A percentile compares a stretch with the other conserved stretches of the same genome.
Conservation (phyloP, 179 eudicot genomes). For the Spinacia oleracea region DNA sequence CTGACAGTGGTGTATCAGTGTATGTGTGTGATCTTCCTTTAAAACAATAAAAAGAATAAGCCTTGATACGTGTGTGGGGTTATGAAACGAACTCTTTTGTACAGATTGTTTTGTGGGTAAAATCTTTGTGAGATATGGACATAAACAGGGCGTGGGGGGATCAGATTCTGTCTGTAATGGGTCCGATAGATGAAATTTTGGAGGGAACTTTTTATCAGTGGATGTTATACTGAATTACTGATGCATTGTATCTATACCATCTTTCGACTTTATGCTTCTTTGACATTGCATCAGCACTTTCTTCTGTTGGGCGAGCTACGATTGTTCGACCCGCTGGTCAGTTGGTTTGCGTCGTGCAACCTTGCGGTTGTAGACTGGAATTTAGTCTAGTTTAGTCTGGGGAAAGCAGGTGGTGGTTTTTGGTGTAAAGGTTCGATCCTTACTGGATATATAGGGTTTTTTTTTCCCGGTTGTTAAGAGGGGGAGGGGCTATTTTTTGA, state of each 20-base stretch:
- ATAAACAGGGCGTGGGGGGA: background rate
- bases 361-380: background rate
- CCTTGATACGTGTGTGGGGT: conserved; percentile 1
- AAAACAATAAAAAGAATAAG: background rate
- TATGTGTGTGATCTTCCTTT: background rate
- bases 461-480: too few species aligned
- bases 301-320: background rate
- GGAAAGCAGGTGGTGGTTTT: background rate
- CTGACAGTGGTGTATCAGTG: background rate
- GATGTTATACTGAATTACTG: background rate
- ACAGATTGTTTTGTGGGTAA: background rate
- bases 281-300: background rate
- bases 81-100: background rate
- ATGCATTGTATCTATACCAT: background rate
- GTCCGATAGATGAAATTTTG: background rate
- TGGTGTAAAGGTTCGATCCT: too few species aligned
- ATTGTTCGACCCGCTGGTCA: background rate
- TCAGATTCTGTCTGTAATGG: conserved; percentile 8
- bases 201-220: background rate
- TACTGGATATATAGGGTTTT: too few species aligned
- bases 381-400: background rate
- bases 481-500: too few species aligned
- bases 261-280: background rate
- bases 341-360: background rate
- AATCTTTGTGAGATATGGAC: background rate